Base-by-base conservation (phyloP, 345 rosid genomes). In the Acer saccharum region DNA sequence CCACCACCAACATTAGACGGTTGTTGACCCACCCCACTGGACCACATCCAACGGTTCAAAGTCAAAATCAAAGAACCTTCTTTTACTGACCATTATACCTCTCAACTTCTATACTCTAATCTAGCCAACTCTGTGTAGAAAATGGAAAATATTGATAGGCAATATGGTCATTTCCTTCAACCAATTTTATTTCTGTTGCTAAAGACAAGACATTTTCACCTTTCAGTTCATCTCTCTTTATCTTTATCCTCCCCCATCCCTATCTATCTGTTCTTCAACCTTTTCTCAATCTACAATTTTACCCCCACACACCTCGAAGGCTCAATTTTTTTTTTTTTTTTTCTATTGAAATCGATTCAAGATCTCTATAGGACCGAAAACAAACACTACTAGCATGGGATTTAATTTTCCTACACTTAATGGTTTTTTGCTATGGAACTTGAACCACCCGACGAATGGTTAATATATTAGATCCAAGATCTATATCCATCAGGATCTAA, bases 11-110 rank as follows among this genome's bases (percentile, higher is more conserved):
- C 78, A 48, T 78, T 63, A 39, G 20, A 41, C 76, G 41, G 81
- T 70, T 17, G 84, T 74, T 81, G 73, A 81, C 76, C 81, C 65
- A 78, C 76, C 78, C 48, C 55, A 71, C 72, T 57, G 20, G 61
- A 44, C 55, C 20, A 54, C 11, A 78, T 81, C 78, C 73, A 57
- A 81, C 79, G 78, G 72, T 58, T 65, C 46, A 29, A 43, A 11
- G 69, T 71, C 70, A 63, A 69, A 54, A 12, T 14, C 48, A 11
- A 50, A 10, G 25, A 32, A 65, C 66, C 17, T 11, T 35, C 21
- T 35, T 32, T 6, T 0, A 11, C 50, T 39, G 50, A 50, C 67
- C 16, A 66, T 29, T 58, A 6, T 74, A n/a, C 60, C 82, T 73
- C 54, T 27, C 4, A 14, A n/a, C 16, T 39, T 2, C 7, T 7